These are phyloP conservation scores for Bryoglossum gracile DNA, from an alignment of 495 filamentous ascomycete genomes.

Conservation along the genomic window DNA sequence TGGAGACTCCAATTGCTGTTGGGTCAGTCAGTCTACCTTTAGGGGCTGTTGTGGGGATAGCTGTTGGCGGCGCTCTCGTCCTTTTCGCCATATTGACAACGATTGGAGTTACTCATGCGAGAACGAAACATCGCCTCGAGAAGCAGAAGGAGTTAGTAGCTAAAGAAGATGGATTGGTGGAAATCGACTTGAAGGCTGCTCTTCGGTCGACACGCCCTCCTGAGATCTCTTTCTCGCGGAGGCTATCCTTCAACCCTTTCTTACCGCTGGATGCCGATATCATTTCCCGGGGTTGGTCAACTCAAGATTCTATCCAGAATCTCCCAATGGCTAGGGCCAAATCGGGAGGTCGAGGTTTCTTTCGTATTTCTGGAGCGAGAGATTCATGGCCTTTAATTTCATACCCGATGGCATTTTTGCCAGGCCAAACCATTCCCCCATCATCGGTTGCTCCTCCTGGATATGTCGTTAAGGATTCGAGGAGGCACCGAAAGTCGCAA, in stretches of 20 bases:
- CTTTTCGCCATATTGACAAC: not conserved
- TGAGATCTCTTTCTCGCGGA: not conserved
- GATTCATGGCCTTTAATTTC: conserved; percentile 20
- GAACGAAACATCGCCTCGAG: not conserved
- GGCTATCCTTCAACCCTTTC: not conserved
- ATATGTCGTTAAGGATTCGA: conserved; percentile 13
- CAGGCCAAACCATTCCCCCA: conserved; percentile 3
- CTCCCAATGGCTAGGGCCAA: not conserved
- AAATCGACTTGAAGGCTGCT: not conserved
- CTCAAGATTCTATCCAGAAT: not conserved
- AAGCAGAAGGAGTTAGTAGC: not conserved
- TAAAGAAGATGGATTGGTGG: not conserved
- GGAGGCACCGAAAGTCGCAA: conserved; percentile 3
- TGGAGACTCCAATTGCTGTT: not conserved
- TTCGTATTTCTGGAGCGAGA: conserved; percentile 6
- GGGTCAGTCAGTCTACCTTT: not conserved
- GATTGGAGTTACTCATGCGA: not conserved
- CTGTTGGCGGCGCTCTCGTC: not conserved
- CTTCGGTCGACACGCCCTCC: not conserved
- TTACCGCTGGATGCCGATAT: not conserved
- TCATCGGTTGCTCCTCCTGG: conserved; percentile 16
- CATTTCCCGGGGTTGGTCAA: not conserved
- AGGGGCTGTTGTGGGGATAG: not conserved
- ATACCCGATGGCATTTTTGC: not conserved
- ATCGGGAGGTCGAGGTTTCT: not conserved